phyloP scores from a whole-genome alignment of 1,284 basidiomycete species.

The Trichosporon asahii region DNA sequence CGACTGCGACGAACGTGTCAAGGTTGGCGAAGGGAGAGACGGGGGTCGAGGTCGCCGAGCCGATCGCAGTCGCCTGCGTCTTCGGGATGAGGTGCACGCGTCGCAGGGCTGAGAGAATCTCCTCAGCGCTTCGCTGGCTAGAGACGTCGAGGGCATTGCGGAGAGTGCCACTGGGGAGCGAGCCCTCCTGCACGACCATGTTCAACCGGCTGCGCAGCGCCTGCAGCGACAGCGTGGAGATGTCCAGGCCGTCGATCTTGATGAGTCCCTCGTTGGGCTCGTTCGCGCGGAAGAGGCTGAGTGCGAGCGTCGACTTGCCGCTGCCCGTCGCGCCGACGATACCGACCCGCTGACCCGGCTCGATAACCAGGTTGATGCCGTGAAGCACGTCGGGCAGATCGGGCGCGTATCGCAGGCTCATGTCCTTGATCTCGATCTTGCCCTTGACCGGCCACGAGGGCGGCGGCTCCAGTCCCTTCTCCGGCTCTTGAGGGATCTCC shows the following conservation, averaged over 20 bases:
- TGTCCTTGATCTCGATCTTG: conserved; percentile 61
- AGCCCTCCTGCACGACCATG: conserved; percentile 54
- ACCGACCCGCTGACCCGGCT: conserved; percentile 71
- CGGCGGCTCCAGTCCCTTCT: conserved; percentile 44
- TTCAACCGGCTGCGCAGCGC: conserved; percentile 62
- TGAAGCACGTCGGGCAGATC: conserved; percentile 71
- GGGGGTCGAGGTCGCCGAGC: conserved; percentile 48
- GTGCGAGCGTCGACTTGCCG: conserved; percentile 73
- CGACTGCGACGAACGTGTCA: conserved; percentile 47
- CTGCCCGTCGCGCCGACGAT: conserved; percentile 65
- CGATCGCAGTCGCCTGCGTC: conserved; percentile 44
- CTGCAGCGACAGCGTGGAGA: conserved; percentile 59
- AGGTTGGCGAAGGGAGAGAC: conserved; percentile 59
- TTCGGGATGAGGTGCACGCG: conserved; percentile 57
- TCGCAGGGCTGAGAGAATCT: conserved; percentile 58
- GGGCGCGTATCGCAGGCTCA: conserved; percentile 65
- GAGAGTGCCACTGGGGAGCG: conserved; percentile 56
- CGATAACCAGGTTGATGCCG: conserved; percentile 62
- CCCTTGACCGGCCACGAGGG: conserved; percentile 66
- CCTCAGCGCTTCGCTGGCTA: conserved; percentile 52
- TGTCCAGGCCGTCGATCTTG: conserved; percentile 67
- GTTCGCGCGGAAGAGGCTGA: conserved; percentile 65
- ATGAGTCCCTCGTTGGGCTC: conserved; percentile 64
- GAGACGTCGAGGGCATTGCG: conserved; percentile 62
- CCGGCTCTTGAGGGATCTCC: conserved; percentile 34